A percentile compares a stretch with the other conserved stretches of the same genome.
These are phyloP conservation scores for Diaporthe citri DNA, from an alignment of 2,329 filamentous ascomycete species.

Conservation along the genomic window DNA sequence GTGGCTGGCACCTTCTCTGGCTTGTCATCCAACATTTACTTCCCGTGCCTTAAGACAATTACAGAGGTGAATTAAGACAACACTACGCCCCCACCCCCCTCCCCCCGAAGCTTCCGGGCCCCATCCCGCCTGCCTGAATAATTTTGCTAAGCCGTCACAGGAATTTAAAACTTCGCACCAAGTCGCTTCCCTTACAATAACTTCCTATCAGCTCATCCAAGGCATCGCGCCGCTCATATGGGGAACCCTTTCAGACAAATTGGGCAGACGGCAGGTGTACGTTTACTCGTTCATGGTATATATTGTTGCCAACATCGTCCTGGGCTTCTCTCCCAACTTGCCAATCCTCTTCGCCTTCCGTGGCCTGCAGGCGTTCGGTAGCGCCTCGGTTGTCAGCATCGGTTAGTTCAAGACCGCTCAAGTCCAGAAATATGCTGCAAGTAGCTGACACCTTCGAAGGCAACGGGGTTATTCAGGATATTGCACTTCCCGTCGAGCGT, in stretches of 20 bases:
- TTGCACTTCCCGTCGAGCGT: conserved; percentile 46
- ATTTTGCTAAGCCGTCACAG: conserved; percentile 17
- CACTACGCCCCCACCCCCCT: no score
- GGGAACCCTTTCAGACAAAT: conserved; percentile 60
- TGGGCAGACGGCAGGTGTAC: conserved; percentile 60
- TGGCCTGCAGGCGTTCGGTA: conserved; percentile 61
- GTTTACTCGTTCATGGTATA: conserved; percentile 60
- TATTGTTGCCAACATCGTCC: conserved; percentile 58
- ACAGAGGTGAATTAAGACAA: conserved; percentile 45
- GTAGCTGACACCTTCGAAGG: conserved; percentile 36
- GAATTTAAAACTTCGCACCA: conserved; percentile 49
- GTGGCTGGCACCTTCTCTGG: conserved; percentile 66
- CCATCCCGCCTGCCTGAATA: not conserved
- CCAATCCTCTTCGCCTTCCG: conserved; percentile 58
- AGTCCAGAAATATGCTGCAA: not conserved
- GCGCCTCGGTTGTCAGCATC: conserved; percentile 61
- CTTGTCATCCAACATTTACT: conserved; percentile 64
- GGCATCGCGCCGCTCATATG: conserved; percentile 62
- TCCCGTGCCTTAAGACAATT: conserved; percentile 57
- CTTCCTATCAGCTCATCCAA: conserved; percentile 63
- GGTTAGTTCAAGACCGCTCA: conserved; percentile 46
- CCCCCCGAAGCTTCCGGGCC: not conserved
- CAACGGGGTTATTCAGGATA: conserved; percentile 51
- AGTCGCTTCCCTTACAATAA: conserved; percentile 56
- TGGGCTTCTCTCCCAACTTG: conserved; percentile 59